Base-by-base conservation (phyloP, 2,329 filamentous ascomycete species). In the Penicillium sumatraense region DNA sequence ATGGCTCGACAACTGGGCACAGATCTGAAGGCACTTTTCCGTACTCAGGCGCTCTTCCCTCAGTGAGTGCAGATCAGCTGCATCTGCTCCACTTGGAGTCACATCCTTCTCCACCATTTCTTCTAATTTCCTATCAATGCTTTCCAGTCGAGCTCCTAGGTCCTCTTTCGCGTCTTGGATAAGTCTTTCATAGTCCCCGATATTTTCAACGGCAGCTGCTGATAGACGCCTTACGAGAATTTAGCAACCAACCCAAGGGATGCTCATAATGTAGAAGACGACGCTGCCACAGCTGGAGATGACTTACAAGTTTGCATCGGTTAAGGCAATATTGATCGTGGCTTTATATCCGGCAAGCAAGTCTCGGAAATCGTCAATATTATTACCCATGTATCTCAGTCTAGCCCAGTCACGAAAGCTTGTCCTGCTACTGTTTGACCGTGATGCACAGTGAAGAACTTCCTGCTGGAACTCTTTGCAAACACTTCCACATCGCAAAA, bases 391-490 rank as follows among this genome's bases (percentile, higher is more conserved):
- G 49, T 79, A 80, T 54, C 58, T 73, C 42, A 80, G 59, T 61
- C 68, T 76, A 4, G 75, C 73, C 78, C 75, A 80, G 59, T 79
- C 78, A 42, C 75, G 72, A 62, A 80, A 79, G 62, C 74, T 80
- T 20, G 70, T 68, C 50, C 71, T 66, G 55, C 58, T 63, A 27
- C 58, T 66, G 20, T 59, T 64, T 31, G 75, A 79, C 41, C 65
- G 71, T 38, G 67, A 64, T 31, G 64, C 66, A 54, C 63, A 76
- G 65, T 72, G 72, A 24, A 60, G 33, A 31, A 81, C 62, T 59
- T 75, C 70, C 49, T 70, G 42, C 50, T 73, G 61, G 60, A 81
- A 80, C 18, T 78, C 75, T 56, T 72, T 66, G 56, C 75, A 81
- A 24, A 76, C 72, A 57, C 74, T 72, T 36, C 72, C 72, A 56